Conservation (phyloP, 352 stramenopile genomes). For the Globisporangium ultimum region DNA sequence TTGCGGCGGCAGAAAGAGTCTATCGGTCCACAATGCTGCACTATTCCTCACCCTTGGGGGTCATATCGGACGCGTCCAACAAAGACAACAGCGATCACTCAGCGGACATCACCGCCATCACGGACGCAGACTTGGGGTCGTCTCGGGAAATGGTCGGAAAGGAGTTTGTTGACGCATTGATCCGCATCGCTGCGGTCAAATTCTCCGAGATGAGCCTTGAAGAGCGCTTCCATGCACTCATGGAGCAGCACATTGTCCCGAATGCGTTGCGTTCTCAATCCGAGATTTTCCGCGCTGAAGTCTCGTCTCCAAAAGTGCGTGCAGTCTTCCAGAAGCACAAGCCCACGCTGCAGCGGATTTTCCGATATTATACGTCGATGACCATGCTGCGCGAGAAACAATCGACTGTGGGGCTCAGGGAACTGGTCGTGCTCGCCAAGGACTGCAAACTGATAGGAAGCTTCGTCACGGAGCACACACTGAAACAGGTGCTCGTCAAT, state of each 20-base stretch:
- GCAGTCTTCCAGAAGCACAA: constrained; percentile 79
- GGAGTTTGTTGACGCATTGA: constrained; percentile 68
- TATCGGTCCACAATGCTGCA: constrained; percentile 28
- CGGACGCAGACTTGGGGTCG: constrained; percentile 1
- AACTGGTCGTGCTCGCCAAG: constrained; percentile 57
- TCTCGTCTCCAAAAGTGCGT: constrained; percentile 62
- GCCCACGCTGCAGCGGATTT: constrained; percentile 57
- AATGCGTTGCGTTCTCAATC: constrained; percentile 67
- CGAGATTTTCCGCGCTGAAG: constrained; percentile 70
- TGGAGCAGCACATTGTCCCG: constrained; percentile 65
- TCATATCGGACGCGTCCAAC: too few relatives aligned
- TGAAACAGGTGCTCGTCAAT: constrained; percentile 77
- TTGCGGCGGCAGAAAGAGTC: constrained; percentile 36
- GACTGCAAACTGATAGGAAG: constrained; percentile 75
- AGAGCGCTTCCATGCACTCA: constrained; percentile 60
- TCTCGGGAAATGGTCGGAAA: constrained; percentile 45
- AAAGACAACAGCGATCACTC: too few relatives aligned
- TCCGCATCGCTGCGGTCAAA: constrained; percentile 55
- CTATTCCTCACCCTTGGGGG: constrained; percentile 7
- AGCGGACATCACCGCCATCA: too few relatives aligned
- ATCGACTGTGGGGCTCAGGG: constrained; percentile 61
- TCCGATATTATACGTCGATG: constrained; percentile 82
- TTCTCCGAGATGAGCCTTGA: constrained; percentile 38
- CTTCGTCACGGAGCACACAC: constrained; percentile 75
- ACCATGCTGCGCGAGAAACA: constrained; percentile 67